Evolutionary conservation across 2,329 filamentous ascomycete species (phyloP).

Genomic region (Alternaria panax): DNA sequence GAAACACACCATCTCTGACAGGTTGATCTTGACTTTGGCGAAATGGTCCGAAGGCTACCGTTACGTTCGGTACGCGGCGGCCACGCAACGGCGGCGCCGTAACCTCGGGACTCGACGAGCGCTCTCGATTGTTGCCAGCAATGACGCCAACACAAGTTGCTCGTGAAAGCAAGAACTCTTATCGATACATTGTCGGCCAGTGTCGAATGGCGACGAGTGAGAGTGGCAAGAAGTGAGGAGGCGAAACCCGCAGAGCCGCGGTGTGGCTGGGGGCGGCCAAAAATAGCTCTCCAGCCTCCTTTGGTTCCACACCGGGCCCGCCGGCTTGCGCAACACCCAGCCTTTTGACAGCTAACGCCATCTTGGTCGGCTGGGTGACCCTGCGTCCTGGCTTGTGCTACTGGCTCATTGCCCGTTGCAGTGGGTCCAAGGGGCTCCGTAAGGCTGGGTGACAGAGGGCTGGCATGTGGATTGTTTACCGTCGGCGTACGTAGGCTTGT

Average conservation of each 20-base stretch:
- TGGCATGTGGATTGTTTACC: conserved; percentile 18
- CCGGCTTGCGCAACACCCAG: conserved; percentile 6
- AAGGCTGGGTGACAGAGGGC: conserved; percentile 15
- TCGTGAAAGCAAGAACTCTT: background rate
- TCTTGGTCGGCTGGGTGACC: background rate
- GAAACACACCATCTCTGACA: conserved; percentile 4
- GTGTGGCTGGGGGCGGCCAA: conserved; percentile 14
- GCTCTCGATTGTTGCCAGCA: background rate
- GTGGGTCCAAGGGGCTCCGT: conserved; percentile 10
- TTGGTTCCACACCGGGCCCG: background rate
- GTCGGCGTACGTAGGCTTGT: conserved; percentile 19
- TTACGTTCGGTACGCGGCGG: background rate
- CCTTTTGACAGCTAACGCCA: conserved; percentile 6
- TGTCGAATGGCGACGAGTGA: conserved; percentile 1
- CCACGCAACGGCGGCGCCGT: conserved; percentile 5
- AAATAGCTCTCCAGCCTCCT: conserved; percentile 14
- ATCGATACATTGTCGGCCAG: background rate
- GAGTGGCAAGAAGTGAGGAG: background rate
- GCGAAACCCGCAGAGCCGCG: conserved; percentile 7
- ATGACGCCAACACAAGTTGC: background rate
- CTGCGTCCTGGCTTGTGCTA: conserved; percentile 8
- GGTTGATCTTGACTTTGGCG: background rate
- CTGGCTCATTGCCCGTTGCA: conserved; percentile 3
- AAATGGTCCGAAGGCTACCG: background rate
- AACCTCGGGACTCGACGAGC: background rate